phyloP scores from a whole-genome alignment of 805 yeast genomes.

The Cyberlindnera nakhonratchasimensis region DNA sequence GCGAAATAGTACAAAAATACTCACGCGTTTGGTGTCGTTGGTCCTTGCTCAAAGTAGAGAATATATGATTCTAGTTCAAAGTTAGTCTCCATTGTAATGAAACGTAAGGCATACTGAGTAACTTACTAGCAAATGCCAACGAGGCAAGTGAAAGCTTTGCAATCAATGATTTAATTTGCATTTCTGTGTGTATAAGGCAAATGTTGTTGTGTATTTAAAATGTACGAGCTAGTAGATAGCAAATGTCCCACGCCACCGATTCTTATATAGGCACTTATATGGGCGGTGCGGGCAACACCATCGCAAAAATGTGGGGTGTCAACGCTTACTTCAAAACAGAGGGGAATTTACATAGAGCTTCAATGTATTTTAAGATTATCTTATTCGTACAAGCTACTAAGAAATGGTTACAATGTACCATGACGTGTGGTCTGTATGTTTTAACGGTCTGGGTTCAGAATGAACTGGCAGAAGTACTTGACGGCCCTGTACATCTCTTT shows the following conservation, averaged over 20 bases:
- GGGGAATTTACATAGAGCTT: too few relatives aligned
- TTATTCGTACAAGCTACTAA: too few relatives aligned
- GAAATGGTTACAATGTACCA: too few relatives aligned
- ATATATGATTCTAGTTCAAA: constrained; percentile 23
- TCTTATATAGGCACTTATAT: not conserved
- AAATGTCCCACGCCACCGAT: too few relatives aligned
- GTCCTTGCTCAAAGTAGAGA: constrained; percentile 28
- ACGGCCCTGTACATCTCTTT: constrained; percentile 66
- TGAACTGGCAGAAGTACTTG: constrained; percentile 59
- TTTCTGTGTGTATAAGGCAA: not conserved
- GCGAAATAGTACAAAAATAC: constrained; percentile 1
- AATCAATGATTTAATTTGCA: not conserved
- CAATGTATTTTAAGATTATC: too few relatives aligned
- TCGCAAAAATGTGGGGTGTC: not conserved
- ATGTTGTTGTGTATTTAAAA: too few relatives aligned
- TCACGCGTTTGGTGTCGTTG: constrained; percentile 26
- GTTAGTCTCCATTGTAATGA: constrained; percentile 5
- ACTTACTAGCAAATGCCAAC: constrained; percentile 9
- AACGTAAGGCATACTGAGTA: too few relatives aligned
- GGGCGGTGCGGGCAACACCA: not conserved
- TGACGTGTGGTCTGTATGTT: too few relatives aligned
- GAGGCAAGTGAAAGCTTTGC: not conserved
- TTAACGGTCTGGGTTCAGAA: constrained; percentile 35
- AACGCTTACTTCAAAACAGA: too few relatives aligned
- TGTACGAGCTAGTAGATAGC: too few relatives aligned